phyloP scores from a whole-genome alignment of 2,329 filamentous ascomycete species.

The Trichoderma gracile region DNA sequence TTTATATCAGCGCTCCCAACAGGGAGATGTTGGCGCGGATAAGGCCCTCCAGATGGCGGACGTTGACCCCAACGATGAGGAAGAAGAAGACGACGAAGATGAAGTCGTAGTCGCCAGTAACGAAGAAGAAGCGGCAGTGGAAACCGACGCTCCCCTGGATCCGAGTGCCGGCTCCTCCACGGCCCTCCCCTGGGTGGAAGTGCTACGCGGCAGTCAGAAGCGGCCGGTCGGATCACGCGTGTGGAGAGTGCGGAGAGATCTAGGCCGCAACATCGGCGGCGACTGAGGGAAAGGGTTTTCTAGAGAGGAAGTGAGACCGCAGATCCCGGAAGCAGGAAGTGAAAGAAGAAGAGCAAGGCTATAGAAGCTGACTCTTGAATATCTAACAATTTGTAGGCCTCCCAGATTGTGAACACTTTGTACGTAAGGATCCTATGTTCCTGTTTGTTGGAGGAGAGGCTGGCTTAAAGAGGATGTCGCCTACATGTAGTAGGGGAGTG shows the following conservation, averaged over 20 bases:
- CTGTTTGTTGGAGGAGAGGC: background rate
- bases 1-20: slow-evolving; percentile 45
- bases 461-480: background rate
- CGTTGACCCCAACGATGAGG: slow-evolving; percentile 41
- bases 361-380: background rate
- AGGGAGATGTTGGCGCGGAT: slow-evolving; percentile 36
- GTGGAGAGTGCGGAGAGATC: slow-evolving; percentile 64
- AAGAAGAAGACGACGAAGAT: slow-evolving; percentile 30
- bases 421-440: background rate
- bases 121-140: background rate
- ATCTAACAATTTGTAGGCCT: too few species aligned
- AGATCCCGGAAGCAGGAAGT: background rate
- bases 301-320: background rate
- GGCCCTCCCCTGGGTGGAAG: slow-evolving; percentile 58
- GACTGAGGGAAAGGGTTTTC: slow-evolving; percentile 9
- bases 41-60: slow-evolving; percentile 36
- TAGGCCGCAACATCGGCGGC: slow-evolving; percentile 43
- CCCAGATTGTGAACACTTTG: background rate
- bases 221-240: slow-evolving; percentile 59
- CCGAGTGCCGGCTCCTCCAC: slow-evolving; percentile 11
- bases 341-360: background rate
- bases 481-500: background rate
- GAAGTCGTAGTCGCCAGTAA: slow-evolving; percentile 14
- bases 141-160: background rate
- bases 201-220: slow-evolving; percentile 55